Percentiles rank a stretch among this genome's conserved stretches.
Conservation (phyloP, 1,284 basidiomycete species). For the Moesziomyces sp. region DNA sequence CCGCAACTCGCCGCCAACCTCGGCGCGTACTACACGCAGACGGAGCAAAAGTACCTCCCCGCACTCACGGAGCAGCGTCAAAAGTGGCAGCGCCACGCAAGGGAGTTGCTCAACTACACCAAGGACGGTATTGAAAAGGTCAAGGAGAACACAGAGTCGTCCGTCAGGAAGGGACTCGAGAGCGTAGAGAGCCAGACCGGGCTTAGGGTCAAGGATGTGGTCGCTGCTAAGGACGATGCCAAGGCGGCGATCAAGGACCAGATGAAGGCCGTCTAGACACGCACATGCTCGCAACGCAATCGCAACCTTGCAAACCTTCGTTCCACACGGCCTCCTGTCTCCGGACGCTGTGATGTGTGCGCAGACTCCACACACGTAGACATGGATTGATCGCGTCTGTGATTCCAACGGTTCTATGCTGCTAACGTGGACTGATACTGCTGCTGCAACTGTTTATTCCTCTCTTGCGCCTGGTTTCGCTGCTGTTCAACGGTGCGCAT, state of each 20-base stretch:
- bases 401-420: too few species aligned
- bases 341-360: too few species aligned
- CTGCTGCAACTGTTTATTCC: too few species aligned
- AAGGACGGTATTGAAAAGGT: conserved; percentile 30
- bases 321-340: too few species aligned
- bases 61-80: conserved; percentile 48
- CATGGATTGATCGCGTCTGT: too few species aligned
- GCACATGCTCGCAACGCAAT: neutral
- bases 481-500: neutral
- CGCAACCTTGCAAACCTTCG: too few species aligned
- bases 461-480: too few species aligned
- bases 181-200: conserved; percentile 58
- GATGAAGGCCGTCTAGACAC: conserved; percentile 41
- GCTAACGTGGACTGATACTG: too few species aligned
- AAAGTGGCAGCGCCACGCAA: conserved; percentile 1
- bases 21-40: conserved; percentile 50
- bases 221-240: conserved; percentile 22
- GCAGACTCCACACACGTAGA: too few species aligned
- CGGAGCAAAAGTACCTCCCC: conserved; percentile 50
- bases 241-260: conserved; percentile 36
- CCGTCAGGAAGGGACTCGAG: conserved; percentile 40
- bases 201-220: conserved; percentile 46
- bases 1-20: conserved; percentile 62
- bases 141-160: conserved; percentile 37
- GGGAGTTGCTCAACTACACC: conserved; percentile 20